Conservation (phyloP, 805 yeast species). For the Tetrapisispora iriomotensis region DNA sequence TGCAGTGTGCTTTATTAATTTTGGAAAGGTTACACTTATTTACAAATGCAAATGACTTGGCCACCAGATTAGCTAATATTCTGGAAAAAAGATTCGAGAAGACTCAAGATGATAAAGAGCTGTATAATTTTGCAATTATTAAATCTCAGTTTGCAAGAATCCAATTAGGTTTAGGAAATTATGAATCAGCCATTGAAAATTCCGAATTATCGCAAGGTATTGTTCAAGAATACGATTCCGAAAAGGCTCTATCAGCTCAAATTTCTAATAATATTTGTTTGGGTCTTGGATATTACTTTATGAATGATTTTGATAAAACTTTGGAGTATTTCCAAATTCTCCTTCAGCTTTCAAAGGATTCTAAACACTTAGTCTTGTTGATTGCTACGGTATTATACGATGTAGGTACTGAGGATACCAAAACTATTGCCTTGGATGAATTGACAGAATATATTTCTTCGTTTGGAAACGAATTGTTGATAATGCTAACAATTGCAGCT, state of each 20-base stretch:
- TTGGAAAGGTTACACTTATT: slow-evolving; percentile 66
- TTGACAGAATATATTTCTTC: slow-evolving; percentile 54
- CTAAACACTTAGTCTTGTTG: slow-evolving; percentile 58
- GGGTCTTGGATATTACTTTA: slow-evolving; percentile 66
- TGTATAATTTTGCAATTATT: slow-evolving; percentile 45
- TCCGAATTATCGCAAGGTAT: slow-evolving; percentile 49
- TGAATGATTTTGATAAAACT: slow-evolving; percentile 52
- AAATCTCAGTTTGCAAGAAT: slow-evolving; percentile 68
- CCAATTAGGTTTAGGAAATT: slow-evolving; percentile 49
- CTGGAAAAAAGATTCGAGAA: slow-evolving; percentile 51
- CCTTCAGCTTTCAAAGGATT: slow-evolving; percentile 45
- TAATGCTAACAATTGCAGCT: slow-evolving; percentile 71
- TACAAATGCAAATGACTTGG: slow-evolving; percentile 41
- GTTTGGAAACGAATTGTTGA: slow-evolving; percentile 55
- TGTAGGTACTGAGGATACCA: slow-evolving; percentile 63
- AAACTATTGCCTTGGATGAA: slow-evolving; percentile 78
- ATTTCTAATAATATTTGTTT: slow-evolving; percentile 56
- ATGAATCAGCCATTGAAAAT: slow-evolving; percentile 47
- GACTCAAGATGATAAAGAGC: slow-evolving; percentile 37
- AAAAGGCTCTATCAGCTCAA: slow-evolving; percentile 27
- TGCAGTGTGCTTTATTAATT: slow-evolving; percentile 43
- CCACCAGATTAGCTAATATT: slow-evolving; percentile 36
- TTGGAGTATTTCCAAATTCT: slow-evolving; percentile 57
- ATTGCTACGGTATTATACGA: slow-evolving; percentile 75
- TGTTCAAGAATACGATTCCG: slow-evolving; percentile 32